Evolutionary conservation across 2,329 filamentous ascomycete species (phyloP).

Genomic region (Penicillium sclerotigenum): DNA sequence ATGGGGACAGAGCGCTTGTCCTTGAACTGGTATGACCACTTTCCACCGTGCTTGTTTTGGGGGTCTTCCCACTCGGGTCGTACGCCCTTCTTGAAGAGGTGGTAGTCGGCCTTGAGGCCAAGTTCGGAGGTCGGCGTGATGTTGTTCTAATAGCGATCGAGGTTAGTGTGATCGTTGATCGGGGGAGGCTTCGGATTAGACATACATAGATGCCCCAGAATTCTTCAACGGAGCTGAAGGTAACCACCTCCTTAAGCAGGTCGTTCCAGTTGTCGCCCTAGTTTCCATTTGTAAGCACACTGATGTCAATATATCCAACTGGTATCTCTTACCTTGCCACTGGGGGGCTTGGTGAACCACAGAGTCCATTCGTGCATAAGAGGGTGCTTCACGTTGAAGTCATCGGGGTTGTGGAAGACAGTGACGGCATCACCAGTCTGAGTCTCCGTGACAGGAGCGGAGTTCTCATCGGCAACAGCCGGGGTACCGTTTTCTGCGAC

Average conservation of each 20-base stretch:
- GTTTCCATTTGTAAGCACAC: slow-evolving; percentile 13
- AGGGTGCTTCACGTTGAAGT: slow-evolving; percentile 99
- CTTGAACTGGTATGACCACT: slow-evolving; percentile 98
- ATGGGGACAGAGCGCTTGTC: slow-evolving; percentile 89
- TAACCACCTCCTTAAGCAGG: slow-evolving; percentile 95
- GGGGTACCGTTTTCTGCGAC: slow-evolving; percentile 37
- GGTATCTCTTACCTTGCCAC: slow-evolving; percentile 68
- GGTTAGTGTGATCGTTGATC: slow-evolving; percentile 11
- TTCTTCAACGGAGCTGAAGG: slow-evolving; percentile 97
- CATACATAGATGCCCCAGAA: slow-evolving; percentile 99
- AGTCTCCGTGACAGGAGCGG: slow-evolving; percentile 51
- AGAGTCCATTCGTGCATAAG: slow-evolving; percentile 97
- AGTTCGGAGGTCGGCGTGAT: slow-evolving; percentile 95
- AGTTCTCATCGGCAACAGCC: slow-evolving; percentile 52
- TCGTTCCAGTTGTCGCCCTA: slow-evolving; percentile 99
- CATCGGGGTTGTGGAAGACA: slow-evolving; percentile 96
- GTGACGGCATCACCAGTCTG: slow-evolving; percentile 66
- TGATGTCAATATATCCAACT: slow-evolving; percentile 17
- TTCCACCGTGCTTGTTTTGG: slow-evolving; percentile 98
- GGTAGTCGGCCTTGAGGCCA: slow-evolving; percentile 96
- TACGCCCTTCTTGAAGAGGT: slow-evolving; percentile 96
- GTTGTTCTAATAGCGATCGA: slow-evolving; percentile 73
- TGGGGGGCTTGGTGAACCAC: slow-evolving; percentile 98
- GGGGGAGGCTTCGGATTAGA: slow-evolving; percentile 19
- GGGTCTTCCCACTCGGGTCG: slow-evolving; percentile 97